Percentiles rank a stretch among this genome's conserved stretches.
phyloP scores from a whole-genome alignment of 2,329 filamentous ascomycete genomes.

The Tolypocladium capitatum region DNA sequence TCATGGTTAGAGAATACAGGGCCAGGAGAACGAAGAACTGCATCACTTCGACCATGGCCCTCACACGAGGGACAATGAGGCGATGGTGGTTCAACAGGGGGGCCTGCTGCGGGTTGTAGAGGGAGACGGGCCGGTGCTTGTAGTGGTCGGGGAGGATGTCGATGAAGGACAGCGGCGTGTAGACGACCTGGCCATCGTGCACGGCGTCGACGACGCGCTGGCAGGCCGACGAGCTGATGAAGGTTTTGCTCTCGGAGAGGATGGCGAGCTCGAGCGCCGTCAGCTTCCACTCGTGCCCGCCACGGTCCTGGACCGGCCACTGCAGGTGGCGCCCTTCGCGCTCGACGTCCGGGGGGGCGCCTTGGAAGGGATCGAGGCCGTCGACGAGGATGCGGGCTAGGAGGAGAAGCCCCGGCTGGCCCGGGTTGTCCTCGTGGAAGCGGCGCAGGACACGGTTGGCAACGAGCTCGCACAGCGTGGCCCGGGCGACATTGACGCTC shows the following conservation, averaged over 20 bases:
- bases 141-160: conserved; percentile 65
- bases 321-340: conserved; percentile 29
- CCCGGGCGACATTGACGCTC: conserved; percentile 55
- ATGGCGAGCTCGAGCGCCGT: conserved; percentile 62
- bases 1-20: conserved; percentile 53
- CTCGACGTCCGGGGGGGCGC: conserved; percentile 46
- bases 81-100: conserved; percentile 59
- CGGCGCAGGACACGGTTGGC: conserved; percentile 53
- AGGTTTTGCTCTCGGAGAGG: conserved; percentile 55
- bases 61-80: conserved; percentile 54
- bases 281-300: conserved; percentile 37
- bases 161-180: conserved; percentile 56
- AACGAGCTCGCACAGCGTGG: conserved; percentile 54
- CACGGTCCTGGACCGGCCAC: conserved; percentile 24
- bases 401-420: conserved; percentile 47
- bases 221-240: conserved; percentile 52
- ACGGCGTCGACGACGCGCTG: conserved; percentile 60
- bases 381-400: conserved; percentile 57
- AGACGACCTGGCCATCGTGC: conserved; percentile 54
- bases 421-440: conserved; percentile 54
- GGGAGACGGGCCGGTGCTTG: conserved; percentile 54
- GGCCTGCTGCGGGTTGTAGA: conserved; percentile 55
- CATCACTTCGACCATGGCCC: conserved; percentile 50
- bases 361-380: conserved; percentile 60
- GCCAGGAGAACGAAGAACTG: conserved; percentile 52